These are phyloP conservation scores for Sclerotinia spermophila DNA, from an alignment of 2,329 filamentous ascomycete genomes.

Conservation along the genomic window DNA sequence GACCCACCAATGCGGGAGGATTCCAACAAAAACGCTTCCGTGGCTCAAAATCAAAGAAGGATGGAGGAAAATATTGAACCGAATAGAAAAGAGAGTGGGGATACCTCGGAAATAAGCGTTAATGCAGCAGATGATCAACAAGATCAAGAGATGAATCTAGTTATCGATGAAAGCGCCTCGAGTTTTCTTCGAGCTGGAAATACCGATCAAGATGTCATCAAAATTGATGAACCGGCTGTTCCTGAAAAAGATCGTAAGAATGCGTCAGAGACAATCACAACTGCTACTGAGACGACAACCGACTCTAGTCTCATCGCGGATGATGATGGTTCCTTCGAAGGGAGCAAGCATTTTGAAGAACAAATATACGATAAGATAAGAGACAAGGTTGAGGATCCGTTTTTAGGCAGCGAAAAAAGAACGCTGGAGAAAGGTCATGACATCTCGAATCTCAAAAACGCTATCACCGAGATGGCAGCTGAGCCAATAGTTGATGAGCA, in stretches of 20 bases:
- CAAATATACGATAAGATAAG: neutral
- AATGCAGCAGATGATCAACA: neutral
- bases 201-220: neutral
- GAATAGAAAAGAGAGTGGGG: neutral
- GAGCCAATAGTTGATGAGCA: neutral
- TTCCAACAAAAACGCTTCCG: neutral
- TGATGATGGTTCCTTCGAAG: neutral
- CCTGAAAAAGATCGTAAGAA: neutral
- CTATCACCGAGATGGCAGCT: neutral
- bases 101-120: neutral
- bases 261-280: neutral
- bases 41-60: neutral
- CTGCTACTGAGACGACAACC: neutral
- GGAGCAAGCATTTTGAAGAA: neutral
- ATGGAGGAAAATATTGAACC: neutral
- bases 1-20: neutral
- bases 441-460: neutral
- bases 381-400: neutral
- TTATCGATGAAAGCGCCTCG: neutral
- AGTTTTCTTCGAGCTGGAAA: neutral
- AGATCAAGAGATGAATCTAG: neutral
- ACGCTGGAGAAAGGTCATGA: neutral
- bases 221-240: neutral
- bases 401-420: neutral
- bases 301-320: neutral